Base-by-base conservation (phyloP, 169 alveolate species). In the Fabrea salina region DNA sequence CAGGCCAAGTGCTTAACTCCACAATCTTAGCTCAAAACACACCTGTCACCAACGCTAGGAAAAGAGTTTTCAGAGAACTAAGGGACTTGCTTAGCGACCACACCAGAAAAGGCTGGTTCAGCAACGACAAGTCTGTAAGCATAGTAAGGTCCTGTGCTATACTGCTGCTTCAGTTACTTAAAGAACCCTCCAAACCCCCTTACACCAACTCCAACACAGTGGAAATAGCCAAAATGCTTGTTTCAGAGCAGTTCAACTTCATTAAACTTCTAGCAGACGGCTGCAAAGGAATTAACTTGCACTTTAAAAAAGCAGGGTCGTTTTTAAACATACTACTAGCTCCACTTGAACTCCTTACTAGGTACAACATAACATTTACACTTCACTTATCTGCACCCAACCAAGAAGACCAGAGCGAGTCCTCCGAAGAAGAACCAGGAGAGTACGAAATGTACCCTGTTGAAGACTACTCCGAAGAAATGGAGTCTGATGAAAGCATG, bases 161-260 rank as follows among this genome's bases (percentile, higher is more conserved):
- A 25, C 13, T 44, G 8, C 13, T 47, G n/a, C 40, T 68, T 57
- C 78, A 68, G 39, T n/a, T 68, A 11, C 39, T 68, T 16, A 13
- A 64, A 16, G 78, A 68, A 43, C 35, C 78, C 27, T 30, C 78
- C 8, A 68, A 68, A 68, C 11, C 66, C 25, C 78, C 78, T 1
- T 68, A 41, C 44, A 30, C 35, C 25, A 13, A 39, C 0, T 16
- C 25, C 2, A 32, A 32, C 22, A 13, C 61, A 8, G 64, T 30
- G 19, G 78, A 68, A 47, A 16, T 68, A 11, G 78, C 78, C 13
- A 16, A 32, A 11, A 37, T 68, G 3, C 33, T 68, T 1, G 22
- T 44, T n/a, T 43, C 30, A n/a, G 78, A 68, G 19, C 16, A 68
- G 32, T 40, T 19, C 11, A 1, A 19, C 7, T 25, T 68, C 19